Conservation (phyloP, 2,329 filamentous ascomycete genomes). For the Fusarium xylarioides region DNA sequence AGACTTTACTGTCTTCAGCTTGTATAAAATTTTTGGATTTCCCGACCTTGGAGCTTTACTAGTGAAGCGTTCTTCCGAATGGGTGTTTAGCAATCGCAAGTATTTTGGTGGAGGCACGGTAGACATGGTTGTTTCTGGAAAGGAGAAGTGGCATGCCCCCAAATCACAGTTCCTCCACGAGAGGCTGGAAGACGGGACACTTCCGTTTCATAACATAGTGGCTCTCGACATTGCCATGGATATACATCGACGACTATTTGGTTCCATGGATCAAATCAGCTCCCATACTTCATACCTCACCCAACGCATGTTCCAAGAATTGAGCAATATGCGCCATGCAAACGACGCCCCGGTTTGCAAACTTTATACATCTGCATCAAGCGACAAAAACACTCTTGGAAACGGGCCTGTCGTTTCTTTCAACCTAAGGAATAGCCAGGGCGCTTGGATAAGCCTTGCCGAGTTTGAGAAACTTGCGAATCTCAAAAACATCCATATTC, state of each 20-base stretch:
- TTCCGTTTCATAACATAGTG: slow-evolving; percentile 90
- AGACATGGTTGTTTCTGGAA: slow-evolving; percentile 83
- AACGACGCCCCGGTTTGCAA: slow-evolving; percentile 73
- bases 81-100: slow-evolving; percentile 70
- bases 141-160: slow-evolving; percentile 82
- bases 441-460: slow-evolving; percentile 79
- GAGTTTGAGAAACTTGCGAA: slow-evolving; percentile 89
- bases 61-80: slow-evolving; percentile 75
- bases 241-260: slow-evolving; percentile 74
- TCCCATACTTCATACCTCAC: slow-evolving; percentile 75
- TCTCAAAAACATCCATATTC: slow-evolving; percentile 81
- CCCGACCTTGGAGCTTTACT: slow-evolving; percentile 89
- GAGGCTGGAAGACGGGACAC: slow-evolving; percentile 86
- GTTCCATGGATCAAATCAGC: slow-evolving; percentile 74
- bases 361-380: slow-evolving; percentile 63
- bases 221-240: slow-evolving; percentile 80
- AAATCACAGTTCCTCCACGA: slow-evolving; percentile 80
- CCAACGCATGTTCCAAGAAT: slow-evolving; percentile 63
- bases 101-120: slow-evolving; percentile 98
- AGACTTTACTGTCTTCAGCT: slow-evolving; percentile 87
- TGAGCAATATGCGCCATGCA: slow-evolving; percentile 70
- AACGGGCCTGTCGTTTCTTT: slow-evolving; percentile 85
- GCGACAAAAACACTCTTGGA: slow-evolving; percentile 43
- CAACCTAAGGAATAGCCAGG: slow-evolving; percentile 75
- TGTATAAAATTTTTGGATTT: slow-evolving; percentile 99